Base-by-base conservation (phyloP, 495 filamentous ascomycete genomes). In the Penicillium robsamsonii region DNA sequence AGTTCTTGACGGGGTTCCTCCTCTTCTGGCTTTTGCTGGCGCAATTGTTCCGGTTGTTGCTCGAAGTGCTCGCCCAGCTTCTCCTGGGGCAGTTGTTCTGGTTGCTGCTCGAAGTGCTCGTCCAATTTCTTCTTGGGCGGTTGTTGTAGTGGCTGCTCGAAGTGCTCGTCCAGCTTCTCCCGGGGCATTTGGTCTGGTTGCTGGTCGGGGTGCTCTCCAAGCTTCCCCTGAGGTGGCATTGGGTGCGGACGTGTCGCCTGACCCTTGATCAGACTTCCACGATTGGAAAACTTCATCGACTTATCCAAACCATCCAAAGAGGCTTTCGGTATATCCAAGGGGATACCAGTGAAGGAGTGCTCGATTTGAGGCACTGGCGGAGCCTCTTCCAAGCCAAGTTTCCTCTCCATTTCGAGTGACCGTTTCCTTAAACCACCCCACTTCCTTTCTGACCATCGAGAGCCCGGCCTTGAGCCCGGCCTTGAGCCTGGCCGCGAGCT, bases 211-310 rank as follows among this genome's bases (percentile, higher is more conserved):
- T 64, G 57, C 18, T 51, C 53, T 30, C 62, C 56, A 3, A 54
- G 31, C 20, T 38, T 46, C 41, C 46, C 52, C 42, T 35, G 18
- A 15, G 52, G 31, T 6, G 31, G 2, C 10, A 30, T 38, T 13
- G 65, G 58, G 44, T 55, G 55, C 18, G 64, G 64, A 13, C 56
- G 58, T 56, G 63, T 66, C 20, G 57, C 49, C 18, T 66, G 60
- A 38, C 66, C 61, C 30, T 62, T 68, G 44, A 77, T 71, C 27
- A 77, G 62, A 57, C 79, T 82, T 20, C 79, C 79, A 29, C 83
- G 73, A 48, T 79, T 81, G 9, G 83, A 85, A 55, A 87, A 87
- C 27, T 77, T 75, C 59, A 87, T 67, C 20, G 79, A 68, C 47
- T 76, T 77, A 8, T 74, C 75, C 41, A 87, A 59, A 47, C 76